A percentile compares a stretch with the other conserved stretches of the same genome.
Evolutionary conservation across 257 asterid species (phyloP).

Genomic region (Ajuga chamaepitys): DNA sequence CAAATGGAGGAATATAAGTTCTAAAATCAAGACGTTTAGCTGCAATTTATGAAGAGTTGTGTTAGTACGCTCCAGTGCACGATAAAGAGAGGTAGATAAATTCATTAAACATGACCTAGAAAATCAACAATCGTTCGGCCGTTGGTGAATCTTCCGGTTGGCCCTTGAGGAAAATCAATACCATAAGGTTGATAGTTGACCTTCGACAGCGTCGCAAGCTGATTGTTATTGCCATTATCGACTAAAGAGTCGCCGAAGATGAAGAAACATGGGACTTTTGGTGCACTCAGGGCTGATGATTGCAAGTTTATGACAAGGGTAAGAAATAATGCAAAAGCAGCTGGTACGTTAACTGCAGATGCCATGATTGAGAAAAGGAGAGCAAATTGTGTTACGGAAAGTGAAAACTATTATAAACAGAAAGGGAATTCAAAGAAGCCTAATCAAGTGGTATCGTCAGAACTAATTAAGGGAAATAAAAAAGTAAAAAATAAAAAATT

Average conservation of each 20-base stretch:
- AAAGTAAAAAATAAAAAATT: too few species aligned
- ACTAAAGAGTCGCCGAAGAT: constrained; percentile 51
- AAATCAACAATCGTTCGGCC: constrained; percentile 35
- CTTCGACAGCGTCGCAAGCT: constrained; percentile 31
- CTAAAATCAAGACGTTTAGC: constrained; percentile 30
- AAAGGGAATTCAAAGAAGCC: too few species aligned
- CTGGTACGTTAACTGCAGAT: not conserved
- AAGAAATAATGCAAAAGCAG: not conserved
- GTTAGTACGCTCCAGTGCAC: not conserved
- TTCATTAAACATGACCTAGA: too few species aligned
- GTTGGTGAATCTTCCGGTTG: constrained; percentile 58
- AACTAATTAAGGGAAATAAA: too few species aligned
- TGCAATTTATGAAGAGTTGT: not conserved
- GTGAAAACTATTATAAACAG: too few species aligned
- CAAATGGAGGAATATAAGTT: constrained; percentile 29
- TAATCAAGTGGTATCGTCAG: too few species aligned
- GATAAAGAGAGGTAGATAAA: not conserved
- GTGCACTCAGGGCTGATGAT: constrained; percentile 2
- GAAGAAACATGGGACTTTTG: constrained; percentile 53
- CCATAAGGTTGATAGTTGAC: constrained; percentile 49
- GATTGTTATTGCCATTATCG: constrained; percentile 51
- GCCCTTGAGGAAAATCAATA: constrained; percentile 37
- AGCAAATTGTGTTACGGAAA: too few species aligned
- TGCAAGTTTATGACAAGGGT: not conserved
- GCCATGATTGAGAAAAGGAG: too few species aligned